phyloP scores from a whole-genome alignment of 2,329 filamentous ascomycete species.

The Ascochyta pisi region DNA sequence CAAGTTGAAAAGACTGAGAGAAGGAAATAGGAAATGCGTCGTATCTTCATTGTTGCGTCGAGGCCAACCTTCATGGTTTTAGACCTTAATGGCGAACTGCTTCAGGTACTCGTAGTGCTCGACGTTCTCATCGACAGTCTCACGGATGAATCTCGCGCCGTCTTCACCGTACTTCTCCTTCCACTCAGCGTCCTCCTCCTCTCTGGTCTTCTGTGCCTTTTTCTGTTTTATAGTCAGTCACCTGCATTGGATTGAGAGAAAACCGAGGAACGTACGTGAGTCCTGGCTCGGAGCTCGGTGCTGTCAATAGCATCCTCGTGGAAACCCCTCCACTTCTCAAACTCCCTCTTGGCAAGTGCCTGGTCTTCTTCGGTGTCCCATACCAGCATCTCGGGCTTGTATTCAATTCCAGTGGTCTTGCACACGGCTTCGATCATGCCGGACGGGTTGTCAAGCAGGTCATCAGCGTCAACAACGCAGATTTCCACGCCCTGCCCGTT shows the following conservation, averaged over 20 bases:
- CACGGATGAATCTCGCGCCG: constrained; percentile 71
- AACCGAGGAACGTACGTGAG: constrained; percentile 57
- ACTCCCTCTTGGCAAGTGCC: constrained; percentile 71
- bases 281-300: constrained; percentile 74
- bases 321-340: constrained; percentile 97
- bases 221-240: constrained; percentile 47
- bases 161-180: constrained; percentile 75
- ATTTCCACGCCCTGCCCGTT: constrained; percentile 64
- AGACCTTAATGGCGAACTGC: constrained; percentile 70
- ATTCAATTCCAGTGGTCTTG: constrained; percentile 79
- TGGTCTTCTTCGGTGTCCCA: constrained; percentile 83
- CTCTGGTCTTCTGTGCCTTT: constrained; percentile 69
- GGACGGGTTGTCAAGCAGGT: constrained; percentile 84
- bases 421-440: constrained; percentile 81
- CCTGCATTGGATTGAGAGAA: neutral
- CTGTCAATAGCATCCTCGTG: constrained; percentile 94
- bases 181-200: constrained; percentile 76
- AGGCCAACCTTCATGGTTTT: constrained; percentile 25
- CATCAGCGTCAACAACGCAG: constrained; percentile 91
- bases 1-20: no score
- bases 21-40: neutral
- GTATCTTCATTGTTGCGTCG: neutral
- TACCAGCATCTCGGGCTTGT: constrained; percentile 76
- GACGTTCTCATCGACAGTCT: constrained; percentile 74
- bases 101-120: constrained; percentile 82